Evolutionary conservation across 148 eudicot species (phyloP).

Genomic region (Vaccinium corymbosum): DNA sequence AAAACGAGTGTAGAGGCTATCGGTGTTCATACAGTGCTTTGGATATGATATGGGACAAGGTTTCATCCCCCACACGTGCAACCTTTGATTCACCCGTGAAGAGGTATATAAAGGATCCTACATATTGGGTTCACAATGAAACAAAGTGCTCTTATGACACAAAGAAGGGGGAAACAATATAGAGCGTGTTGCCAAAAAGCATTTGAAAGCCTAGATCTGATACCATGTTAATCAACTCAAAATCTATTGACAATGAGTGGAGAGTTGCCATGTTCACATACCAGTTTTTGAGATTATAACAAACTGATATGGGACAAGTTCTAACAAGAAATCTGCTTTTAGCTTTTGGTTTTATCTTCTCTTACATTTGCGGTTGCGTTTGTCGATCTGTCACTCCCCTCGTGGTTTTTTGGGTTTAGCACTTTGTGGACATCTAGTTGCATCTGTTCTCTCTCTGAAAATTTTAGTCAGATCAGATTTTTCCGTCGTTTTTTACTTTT

Average conservation of each 20-base stretch:
- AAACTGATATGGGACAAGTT: not conserved
- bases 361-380: not conserved
- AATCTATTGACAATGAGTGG: not conserved
- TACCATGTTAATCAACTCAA: not conserved
- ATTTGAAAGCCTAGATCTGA: not conserved
- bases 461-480: not conserved
- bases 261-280: not conserved
- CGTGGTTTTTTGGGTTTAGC: not conserved
- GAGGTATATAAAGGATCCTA: not conserved
- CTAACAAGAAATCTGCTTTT: not conserved
- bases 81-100: not conserved
- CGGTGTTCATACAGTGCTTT: not conserved
- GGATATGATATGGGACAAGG: not conserved
- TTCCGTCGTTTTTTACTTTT: not conserved
- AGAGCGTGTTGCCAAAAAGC: not conserved
- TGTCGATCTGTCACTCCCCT: not conserved
- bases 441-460: not conserved
- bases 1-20: not conserved
- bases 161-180: not conserved
- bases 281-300: not conserved
- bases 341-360: not conserved
- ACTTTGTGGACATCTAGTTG: not conserved
- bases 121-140: not conserved
- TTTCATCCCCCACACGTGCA: not conserved
- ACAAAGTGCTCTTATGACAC: not conserved